These are phyloP conservation scores for Xylariaceae sp. DNA, from an alignment of 2,329 filamentous ascomycete genomes.

Conservation along the genomic window DNA sequence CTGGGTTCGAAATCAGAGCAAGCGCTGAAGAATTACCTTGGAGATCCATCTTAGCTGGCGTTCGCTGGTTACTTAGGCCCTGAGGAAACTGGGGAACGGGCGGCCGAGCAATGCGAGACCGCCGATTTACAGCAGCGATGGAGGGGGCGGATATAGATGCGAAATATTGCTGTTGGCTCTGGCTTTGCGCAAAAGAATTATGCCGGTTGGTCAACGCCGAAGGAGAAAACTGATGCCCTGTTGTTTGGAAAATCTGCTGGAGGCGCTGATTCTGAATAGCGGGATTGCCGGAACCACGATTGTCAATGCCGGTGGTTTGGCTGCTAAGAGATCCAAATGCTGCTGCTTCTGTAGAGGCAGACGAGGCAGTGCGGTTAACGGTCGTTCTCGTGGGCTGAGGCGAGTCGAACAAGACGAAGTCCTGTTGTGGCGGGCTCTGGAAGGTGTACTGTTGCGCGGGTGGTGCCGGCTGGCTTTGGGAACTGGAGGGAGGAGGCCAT, in stretches of 20 bases:
- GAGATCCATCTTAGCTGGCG: constrained; percentile 49
- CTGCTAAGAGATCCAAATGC: constrained; percentile 36
- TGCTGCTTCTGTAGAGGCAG: constrained; percentile 41
- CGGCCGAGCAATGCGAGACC: constrained; percentile 53
- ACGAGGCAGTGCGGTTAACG: constrained; percentile 42
- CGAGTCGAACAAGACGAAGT: constrained; percentile 71
- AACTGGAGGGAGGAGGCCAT: constrained; percentile 76
- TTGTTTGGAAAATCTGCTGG: constrained; percentile 55
- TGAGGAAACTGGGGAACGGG: constrained; percentile 70
- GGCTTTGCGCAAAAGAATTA: constrained; percentile 46
- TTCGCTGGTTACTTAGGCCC: constrained; percentile 49
- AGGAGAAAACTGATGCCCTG: constrained; percentile 51
- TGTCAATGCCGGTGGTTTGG: constrained; percentile 30
- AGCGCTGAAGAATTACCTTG: constrained; percentile 45
- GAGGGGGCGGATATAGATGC: constrained; percentile 60
- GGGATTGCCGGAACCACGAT: constrained; percentile 45
- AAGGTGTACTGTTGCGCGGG: constrained; percentile 54
- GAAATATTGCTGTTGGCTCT: constrained; percentile 53
- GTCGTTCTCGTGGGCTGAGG: constrained; percentile 41
- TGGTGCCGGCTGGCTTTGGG: constrained; percentile 59
- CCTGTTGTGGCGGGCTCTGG: constrained; percentile 57
- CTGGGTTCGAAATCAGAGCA: neutral
- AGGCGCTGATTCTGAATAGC: constrained; percentile 56
- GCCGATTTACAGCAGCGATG: constrained; percentile 53
- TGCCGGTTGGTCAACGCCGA: constrained; percentile 55